These are phyloP conservation scores for Populus deltoides DNA, from an alignment of 345 rosid genomes.

Conservation along the genomic window DNA sequence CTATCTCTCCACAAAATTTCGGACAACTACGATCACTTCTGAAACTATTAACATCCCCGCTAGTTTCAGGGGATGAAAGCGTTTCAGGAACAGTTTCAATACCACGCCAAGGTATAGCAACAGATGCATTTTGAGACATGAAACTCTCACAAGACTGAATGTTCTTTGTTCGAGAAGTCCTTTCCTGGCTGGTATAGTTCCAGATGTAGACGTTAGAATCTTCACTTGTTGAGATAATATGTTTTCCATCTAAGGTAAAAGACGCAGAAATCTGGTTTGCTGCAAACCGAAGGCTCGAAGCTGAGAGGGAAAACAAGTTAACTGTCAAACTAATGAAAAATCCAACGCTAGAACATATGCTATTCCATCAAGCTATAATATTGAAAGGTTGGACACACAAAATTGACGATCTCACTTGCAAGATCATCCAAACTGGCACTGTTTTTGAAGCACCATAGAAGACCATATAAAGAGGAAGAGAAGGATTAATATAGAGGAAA, in stretches of 20 bases:
- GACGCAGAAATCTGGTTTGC: conserved; percentile 57
- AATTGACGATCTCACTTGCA: background rate
- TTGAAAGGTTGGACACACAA: background rate
- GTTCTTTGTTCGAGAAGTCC: conserved; percentile 36
- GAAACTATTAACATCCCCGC: conserved; percentile 3
- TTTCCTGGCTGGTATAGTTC: conserved; percentile 50
- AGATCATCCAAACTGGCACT: no score
- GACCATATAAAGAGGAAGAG: no score
- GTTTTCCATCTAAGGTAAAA: conserved; percentile 73
- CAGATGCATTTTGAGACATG: conserved; percentile 49
- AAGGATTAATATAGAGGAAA: no score
- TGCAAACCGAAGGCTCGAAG: conserved; percentile 45
- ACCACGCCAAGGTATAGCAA: conserved; percentile 74
- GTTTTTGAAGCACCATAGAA: no score
- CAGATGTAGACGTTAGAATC: conserved; percentile 67
- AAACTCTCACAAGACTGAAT: conserved; percentile 59
- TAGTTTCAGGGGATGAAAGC: conserved; percentile 21
- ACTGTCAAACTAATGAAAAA: background rate
- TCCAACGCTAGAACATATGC: background rate
- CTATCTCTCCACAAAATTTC: conserved; percentile 31
- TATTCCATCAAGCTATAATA: background rate
- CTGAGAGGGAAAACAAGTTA: conserved; percentile 24
- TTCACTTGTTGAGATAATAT: conserved; percentile 60
- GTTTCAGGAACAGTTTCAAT: conserved; percentile 20
- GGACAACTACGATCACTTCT: conserved; percentile 14